These are phyloP conservation scores for Dalbergia cochinchinensis DNA, from an alignment of 306 rosid genomes.

Conservation along the genomic window DNA sequence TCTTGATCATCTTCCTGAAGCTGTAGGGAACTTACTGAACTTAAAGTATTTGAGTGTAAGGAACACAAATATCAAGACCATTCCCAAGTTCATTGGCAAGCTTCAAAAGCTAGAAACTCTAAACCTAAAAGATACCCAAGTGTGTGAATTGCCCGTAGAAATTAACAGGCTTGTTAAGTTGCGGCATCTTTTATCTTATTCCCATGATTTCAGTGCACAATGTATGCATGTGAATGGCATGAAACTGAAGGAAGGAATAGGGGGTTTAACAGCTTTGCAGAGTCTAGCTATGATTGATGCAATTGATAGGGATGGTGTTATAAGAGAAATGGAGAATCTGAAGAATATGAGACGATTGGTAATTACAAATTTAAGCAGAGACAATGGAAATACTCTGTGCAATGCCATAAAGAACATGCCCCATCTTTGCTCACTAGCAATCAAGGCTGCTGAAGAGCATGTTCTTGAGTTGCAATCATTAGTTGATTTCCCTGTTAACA, in stretches of 20 bases:
- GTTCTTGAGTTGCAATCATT: neutral
- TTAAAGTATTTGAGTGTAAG: slow-evolving; percentile 33
- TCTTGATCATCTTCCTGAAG: neutral
- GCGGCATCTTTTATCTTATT: slow-evolving; percentile 5
- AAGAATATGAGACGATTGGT: neutral
- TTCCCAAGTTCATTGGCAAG: slow-evolving; percentile 16
- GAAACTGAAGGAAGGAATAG: neutral
- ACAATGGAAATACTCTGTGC: neutral
- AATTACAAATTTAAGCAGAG: neutral
- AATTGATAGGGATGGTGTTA: neutral
- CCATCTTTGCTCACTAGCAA: neutral
- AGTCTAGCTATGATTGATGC: neutral
- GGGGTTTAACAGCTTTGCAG: slow-evolving; percentile 1
- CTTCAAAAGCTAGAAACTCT: slow-evolving; percentile 2
- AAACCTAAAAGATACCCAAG: neutral
- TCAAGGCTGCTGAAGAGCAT: neutral
- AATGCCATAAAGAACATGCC: neutral
- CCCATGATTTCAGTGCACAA: neutral
- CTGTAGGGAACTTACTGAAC: neutral
- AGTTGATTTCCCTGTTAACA: neutral
- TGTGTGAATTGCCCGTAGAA: neutral
- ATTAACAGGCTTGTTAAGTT: neutral
- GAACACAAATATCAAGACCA: neutral
- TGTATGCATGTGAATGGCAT: neutral
- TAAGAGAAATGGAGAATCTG: neutral